Evolutionary conservation across 768 basidiomycete genomes (phyloP).

Genomic region (Agrocybe pediades): DNA sequence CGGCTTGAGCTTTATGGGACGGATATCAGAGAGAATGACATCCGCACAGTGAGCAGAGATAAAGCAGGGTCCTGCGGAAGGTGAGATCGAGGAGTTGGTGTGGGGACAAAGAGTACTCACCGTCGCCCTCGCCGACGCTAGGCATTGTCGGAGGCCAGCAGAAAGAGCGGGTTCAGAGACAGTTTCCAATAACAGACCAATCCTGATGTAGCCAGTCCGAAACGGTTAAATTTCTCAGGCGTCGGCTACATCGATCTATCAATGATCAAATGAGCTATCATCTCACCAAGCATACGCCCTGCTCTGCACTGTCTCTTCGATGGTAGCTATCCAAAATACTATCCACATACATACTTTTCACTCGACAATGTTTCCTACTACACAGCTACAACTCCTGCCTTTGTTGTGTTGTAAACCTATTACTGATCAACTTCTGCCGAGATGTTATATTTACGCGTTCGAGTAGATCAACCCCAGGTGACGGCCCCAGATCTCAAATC

Average conservation of each 20-base stretch:
- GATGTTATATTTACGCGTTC: no score
- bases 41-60: constrained; percentile 86
- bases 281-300: background rate
- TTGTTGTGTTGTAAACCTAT: no score
- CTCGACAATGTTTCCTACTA: no score
- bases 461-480: no score
- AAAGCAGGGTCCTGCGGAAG: constrained; percentile 61
- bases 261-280: background rate
- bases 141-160: constrained; percentile 43
- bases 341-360: no score
- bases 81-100: constrained; percentile 10
- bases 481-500: no score
- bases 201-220: constrained; percentile 10
- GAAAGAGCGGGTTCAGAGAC: constrained; percentile 20
- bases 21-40: constrained; percentile 88
- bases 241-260: background rate
- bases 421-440: no score
- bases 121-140: constrained; percentile 38
- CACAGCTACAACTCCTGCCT: no score
- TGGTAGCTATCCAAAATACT: no score
- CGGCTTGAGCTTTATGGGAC: constrained; percentile 82
- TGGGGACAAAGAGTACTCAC: constrained; percentile 31
- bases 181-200: constrained; percentile 19
- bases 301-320: no score
- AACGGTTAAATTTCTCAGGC: constrained; percentile 19